These are phyloP conservation scores for Centrapalus pauciflorus DNA, from an alignment of 129 eudicot species.

Conservation along the genomic window DNA sequence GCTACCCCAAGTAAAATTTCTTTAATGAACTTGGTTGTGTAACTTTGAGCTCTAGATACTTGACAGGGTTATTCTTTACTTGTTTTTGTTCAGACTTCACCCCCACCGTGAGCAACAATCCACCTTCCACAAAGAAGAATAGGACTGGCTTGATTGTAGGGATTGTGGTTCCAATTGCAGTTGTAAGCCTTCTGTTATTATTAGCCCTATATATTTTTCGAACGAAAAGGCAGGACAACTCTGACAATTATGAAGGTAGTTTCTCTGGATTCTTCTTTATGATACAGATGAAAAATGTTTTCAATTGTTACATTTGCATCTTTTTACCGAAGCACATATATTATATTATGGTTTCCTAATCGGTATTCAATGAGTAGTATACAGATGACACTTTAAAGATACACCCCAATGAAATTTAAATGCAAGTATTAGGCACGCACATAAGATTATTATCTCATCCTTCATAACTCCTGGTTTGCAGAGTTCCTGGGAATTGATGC, in stretches of 20 bases:
- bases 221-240: conserved; percentile 32
- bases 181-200: conserved; percentile 30
- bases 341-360: not conserved
- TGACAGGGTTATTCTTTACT: not conserved
- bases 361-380: not conserved
- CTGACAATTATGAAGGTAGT: conserved; percentile 62
- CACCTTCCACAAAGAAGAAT: conserved; percentile 43
- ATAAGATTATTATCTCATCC: not conserved
- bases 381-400: not conserved
- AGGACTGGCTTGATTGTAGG: conserved; percentile 60
- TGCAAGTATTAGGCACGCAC: not conserved
- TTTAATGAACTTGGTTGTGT: not conserved
- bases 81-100: conserved; percentile 39
- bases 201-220: conserved; percentile 31
- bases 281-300: not conserved
- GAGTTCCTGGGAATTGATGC: conserved; percentile 70
- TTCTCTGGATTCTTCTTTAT: not conserved
- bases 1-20: conserved; percentile 59
- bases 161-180: conserved; percentile 46
- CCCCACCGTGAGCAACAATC: conserved; percentile 47
- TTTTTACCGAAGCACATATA: not conserved
- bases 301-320: not conserved
- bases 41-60: not conserved
- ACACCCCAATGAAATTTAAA: not conserved
- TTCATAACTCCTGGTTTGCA: conserved; percentile 18